These are phyloP conservation scores for Iberis amara DNA, from an alignment of 441 rosid species.

Conservation along the genomic window DNA sequence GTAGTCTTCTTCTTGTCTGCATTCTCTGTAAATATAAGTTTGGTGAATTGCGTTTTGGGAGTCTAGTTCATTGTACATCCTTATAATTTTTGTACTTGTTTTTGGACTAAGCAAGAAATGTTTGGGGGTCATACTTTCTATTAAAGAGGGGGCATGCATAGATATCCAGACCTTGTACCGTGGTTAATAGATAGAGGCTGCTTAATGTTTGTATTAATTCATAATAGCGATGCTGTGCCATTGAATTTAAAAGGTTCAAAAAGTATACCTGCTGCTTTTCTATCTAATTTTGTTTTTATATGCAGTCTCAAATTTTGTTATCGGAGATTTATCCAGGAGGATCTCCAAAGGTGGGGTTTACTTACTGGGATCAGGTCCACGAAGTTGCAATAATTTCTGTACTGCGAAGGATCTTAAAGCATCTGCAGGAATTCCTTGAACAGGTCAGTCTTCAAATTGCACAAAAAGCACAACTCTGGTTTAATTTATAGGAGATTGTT, in stretches of 20 bases:
- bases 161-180: neutral
- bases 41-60: slow-evolving; percentile 13
- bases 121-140: neutral
- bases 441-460: slow-evolving; percentile 44
- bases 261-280: slow-evolving; percentile 11
- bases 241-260: slow-evolving; percentile 8
- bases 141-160: slow-evolving; percentile 1
- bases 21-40: neutral
- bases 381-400: slow-evolving; percentile 81
- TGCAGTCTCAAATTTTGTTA: slow-evolving; percentile 84
- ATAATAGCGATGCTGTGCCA: neutral
- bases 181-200: slow-evolving; percentile 5
- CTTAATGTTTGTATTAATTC: neutral
- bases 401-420: slow-evolving; percentile 73
- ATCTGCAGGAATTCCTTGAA: slow-evolving; percentile 77
- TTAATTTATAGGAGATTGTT: slow-evolving; percentile 1
- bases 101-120: slow-evolving; percentile 18
- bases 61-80: slow-evolving; percentile 4
- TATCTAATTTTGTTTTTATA: slow-evolving; percentile 17
- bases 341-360: slow-evolving; percentile 76
- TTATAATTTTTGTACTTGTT: slow-evolving; percentile 5
- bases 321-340: slow-evolving; percentile 99
- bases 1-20: neutral
- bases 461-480: slow-evolving; percentile 13
- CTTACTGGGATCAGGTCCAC: slow-evolving; percentile 91